phyloP scores from a whole-genome alignment of 139 green algal genomes.

The Nannochloris sp. region DNA sequence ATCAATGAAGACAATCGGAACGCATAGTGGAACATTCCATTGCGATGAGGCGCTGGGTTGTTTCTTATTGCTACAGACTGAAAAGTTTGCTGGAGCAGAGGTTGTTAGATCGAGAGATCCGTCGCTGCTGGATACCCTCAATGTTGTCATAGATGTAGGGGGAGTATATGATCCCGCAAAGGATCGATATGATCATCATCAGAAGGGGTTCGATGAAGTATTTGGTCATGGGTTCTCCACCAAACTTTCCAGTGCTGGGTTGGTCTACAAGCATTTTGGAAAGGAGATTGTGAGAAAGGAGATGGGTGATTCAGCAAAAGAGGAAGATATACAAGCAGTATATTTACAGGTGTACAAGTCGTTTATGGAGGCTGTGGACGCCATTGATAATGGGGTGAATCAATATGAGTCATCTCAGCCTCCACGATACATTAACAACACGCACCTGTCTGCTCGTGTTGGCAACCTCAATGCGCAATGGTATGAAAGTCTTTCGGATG shows the following conservation, averaged over 20 bases:
- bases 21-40: conserved; percentile 91
- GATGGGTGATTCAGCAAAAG: conserved; percentile 35
- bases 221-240: conserved; percentile 66
- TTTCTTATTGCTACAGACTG: conserved; percentile 68
- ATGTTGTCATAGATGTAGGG: conserved; percentile 90
- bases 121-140: conserved; percentile 59
- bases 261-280: conserved; percentile 86
- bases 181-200: conserved; percentile 79
- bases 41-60: conserved; percentile 95
- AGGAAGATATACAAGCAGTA: conserved; percentile 63
- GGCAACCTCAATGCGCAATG: conserved; percentile 77
- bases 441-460: conserved; percentile 68
- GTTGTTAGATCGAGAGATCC: conserved; percentile 70
- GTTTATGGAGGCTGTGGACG: conserved; percentile 94
- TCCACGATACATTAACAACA: conserved; percentile 79
- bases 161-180: conserved; percentile 66
- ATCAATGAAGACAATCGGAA: conserved; percentile 53
- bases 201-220: conserved; percentile 72
- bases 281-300: conserved; percentile 45
- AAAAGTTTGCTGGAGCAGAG: conserved; percentile 40
- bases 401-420: conserved; percentile 50
- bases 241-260: conserved; percentile 52
- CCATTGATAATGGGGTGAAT: conserved; percentile 89
- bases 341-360: conserved; percentile 86
- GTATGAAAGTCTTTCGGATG: conserved; percentile 56